Evolutionary conservation across 768 basidiomycete species (phyloP), one percentile per base, ranked within the genome.

Genomic region (Lactarius sp.): DNA sequence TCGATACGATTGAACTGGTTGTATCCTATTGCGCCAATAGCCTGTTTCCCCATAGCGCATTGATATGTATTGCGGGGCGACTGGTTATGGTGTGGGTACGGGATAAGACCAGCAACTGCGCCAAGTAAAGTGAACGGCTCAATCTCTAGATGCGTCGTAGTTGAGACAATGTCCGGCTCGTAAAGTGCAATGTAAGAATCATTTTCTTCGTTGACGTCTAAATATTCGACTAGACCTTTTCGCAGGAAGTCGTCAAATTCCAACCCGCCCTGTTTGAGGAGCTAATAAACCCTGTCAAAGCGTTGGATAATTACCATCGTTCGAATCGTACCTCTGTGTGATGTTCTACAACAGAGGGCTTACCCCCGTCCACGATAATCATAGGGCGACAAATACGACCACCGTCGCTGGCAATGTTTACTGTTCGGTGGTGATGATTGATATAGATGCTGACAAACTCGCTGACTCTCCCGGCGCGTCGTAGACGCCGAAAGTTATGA

Each of bases 31-130:
- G 95, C 95, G 22, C 97, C 97, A 67, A 99, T 99, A 2, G 97
- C 96, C 79, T 99, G 97, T 78, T 99, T 99, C 59, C 97, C 96
- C 96, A 99, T 99, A 60, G 96, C 96, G 71, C 96, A 99, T 78
- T 99, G 96, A 73, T 99, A 99, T 10, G 97, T 99, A 71, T 99
- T 99, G 59, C 97, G 89, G 3, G 97, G 97, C 5, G 97, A 98
- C 72, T 99, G 97, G 71, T 99, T 99, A 74, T 99, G 97, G 73
- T 99, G 97, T 2, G 97, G 97, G 73, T 99, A 99, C 13, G 97
- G 97, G 71, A 99, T 99, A 33, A 99, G 84, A 52, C 97, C 97
- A 4, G 97, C 97, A 53, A 99, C 97, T 42, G 94, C 97, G 14
- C 97, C 97, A 13, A 99, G 85, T 64, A 99, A 79, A 2, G 97